Percentiles rank a stretch among this genome's conserved stretches.
Evolutionary conservation across 345 rosid genomes (phyloP).

Genomic region (Trapa bicornis): DNA sequence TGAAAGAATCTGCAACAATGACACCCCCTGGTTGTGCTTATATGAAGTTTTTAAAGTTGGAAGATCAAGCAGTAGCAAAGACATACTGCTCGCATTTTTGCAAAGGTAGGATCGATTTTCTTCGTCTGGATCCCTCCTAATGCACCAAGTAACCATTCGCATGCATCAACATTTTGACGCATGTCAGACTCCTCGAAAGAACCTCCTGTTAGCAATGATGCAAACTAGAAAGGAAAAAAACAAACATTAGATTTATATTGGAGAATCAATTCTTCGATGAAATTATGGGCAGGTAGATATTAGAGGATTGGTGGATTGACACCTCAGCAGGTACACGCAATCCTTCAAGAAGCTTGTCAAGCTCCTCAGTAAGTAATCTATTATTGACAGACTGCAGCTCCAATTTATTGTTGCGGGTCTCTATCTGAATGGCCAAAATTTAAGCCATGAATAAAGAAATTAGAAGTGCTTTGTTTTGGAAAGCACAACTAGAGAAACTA

Average conservation of each 20-base stretch:
- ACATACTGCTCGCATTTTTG: constrained; percentile 82
- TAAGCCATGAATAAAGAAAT: neutral
- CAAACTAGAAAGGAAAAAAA: constrained; percentile 45
- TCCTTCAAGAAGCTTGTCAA: constrained; percentile 80
- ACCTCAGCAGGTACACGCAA: constrained; percentile 84
- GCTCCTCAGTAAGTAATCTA: constrained; percentile 77
- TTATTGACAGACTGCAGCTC: constrained; percentile 96
- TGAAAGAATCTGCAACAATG: neutral
- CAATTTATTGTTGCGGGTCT: constrained; percentile 90
- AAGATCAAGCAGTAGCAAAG: constrained; percentile 7
- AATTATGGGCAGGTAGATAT: neutral
- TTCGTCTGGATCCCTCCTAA: constrained; percentile 66
- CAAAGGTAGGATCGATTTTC: constrained; percentile 63
- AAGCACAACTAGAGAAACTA: neutral
- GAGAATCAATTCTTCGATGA: neutral
- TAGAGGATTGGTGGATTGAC: constrained; percentile 1
- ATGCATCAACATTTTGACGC: constrained; percentile 88
- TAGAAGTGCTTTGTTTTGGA: neutral
- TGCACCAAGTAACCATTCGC: constrained; percentile 92
- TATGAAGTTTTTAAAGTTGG: neutral
- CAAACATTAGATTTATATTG: constrained; percentile 8
- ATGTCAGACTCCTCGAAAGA: constrained; percentile 81
- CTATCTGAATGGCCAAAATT: constrained; percentile 47
- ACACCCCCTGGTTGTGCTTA: neutral
- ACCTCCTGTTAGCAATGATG: constrained; percentile 77